These are phyloP conservation scores for Tetrahymena borealis DNA, from an alignment of 73 alveolate genomes.

Conservation along the genomic window DNA sequence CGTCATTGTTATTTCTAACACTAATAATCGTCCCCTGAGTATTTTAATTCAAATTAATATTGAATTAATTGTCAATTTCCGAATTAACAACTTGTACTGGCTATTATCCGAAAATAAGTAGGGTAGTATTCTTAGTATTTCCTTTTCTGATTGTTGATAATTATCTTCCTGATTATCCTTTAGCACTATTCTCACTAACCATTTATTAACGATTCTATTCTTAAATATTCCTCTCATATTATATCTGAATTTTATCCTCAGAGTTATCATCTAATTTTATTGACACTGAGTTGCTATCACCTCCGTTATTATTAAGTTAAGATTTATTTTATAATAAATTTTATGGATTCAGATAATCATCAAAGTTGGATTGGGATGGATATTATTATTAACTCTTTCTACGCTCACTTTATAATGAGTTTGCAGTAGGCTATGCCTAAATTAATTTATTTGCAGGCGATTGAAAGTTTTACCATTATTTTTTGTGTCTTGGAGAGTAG, in stretches of 20 bases:
- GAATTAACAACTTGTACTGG: too few relatives aligned
- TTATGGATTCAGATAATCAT: neutral
- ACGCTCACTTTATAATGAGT: neutral
- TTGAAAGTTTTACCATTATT: neutral
- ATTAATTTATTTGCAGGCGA: neutral
- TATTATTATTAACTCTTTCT: neutral
- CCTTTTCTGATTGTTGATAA: neutral
- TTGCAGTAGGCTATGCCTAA: neutral
- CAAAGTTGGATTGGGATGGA: neutral
- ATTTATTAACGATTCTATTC: neutral
- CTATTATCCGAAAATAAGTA: neutral
- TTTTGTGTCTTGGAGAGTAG: neutral
- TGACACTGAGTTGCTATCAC: neutral
- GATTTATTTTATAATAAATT: neutral
- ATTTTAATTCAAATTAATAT: too few relatives aligned
- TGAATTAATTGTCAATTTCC: neutral
- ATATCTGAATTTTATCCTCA: too few relatives aligned
- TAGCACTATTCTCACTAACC: neutral
- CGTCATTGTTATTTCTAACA: neutral
- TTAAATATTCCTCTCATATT: neutral
- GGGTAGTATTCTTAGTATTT: neutral
- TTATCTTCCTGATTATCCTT: neutral
- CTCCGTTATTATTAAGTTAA: neutral
- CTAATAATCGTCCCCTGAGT: too few relatives aligned
- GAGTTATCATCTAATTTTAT: neutral